Evolutionary conservation across 768 basidiomycete species (phyloP).

Genomic region (Lentinula guzmanii): DNA sequence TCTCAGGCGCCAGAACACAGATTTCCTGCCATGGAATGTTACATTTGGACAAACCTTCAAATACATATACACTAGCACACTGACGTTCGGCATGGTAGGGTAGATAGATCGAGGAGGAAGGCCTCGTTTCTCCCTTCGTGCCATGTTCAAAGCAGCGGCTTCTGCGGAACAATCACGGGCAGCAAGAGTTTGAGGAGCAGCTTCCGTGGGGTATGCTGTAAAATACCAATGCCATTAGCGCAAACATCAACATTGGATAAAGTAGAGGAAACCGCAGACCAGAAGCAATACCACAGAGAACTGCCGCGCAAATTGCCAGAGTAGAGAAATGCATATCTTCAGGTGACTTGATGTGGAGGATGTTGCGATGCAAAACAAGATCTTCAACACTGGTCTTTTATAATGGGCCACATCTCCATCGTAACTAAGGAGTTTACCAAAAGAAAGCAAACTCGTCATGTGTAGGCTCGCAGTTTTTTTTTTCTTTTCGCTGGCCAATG

Average conservation of each 20-base stretch:
- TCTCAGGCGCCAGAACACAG: not conserved
- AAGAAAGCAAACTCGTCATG: not conserved
- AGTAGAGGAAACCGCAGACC: not conserved
- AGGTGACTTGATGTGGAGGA: not conserved
- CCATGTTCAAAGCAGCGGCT: not conserved
- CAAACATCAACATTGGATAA: not conserved
- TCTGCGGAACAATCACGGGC: not conserved
- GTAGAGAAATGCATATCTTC: conserved; percentile 1
- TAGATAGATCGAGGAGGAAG: not conserved
- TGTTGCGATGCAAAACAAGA: not conserved
- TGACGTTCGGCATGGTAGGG: conserved; percentile 3
- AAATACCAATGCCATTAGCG: not conserved
- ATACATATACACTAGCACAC: not conserved
- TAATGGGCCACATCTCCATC: not conserved
- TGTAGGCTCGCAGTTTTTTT: not conserved
- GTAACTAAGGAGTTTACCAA: not conserved
- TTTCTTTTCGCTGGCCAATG: not conserved
- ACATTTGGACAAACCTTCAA: too few species aligned
- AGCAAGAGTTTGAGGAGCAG: not conserved
- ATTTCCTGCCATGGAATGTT: not conserved
- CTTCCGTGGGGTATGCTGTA: not conserved
- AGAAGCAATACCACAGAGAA: conserved; percentile 1
- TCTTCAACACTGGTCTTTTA: not conserved
- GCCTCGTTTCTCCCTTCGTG: conserved; percentile 1
- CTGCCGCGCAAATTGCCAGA: not conserved